A percentile compares a stretch with the other conserved stretches of the same genome.
Conservation (phyloP, 805 yeast genomes). For the Torulaspora quercuum region DNA sequence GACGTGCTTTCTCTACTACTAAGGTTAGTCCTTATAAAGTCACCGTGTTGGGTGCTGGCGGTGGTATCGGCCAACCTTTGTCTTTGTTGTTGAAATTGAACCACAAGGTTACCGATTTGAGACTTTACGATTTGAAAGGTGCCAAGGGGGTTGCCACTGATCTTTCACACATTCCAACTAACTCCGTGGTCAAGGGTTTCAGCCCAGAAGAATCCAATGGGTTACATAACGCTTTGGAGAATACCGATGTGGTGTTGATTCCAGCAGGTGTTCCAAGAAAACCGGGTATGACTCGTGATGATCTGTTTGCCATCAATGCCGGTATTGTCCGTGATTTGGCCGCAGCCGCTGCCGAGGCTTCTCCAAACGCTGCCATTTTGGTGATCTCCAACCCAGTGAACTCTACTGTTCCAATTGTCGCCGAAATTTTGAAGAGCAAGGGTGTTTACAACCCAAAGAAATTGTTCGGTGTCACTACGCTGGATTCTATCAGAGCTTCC, state of each 20-base stretch:
- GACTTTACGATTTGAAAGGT: constrained; percentile 84
- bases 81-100: constrained; percentile 81
- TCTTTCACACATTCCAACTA: constrained; percentile 88
- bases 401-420: constrained; percentile 95
- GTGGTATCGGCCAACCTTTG: constrained; percentile 94
- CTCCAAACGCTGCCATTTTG: constrained; percentile 79
- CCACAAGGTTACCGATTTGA: constrained; percentile 80
- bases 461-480: constrained; percentile 93
- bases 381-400: constrained; percentile 94
- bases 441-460: constrained; percentile 90
- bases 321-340: constrained; percentile 92
- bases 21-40: constrained; percentile 70
- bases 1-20: constrained; percentile 65
- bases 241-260: constrained; percentile 74
- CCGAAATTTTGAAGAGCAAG: constrained; percentile 81
- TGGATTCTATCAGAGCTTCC: constrained; percentile 86
- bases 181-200: constrained; percentile 84
- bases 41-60: constrained; percentile 77
- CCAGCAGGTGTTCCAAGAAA: constrained; percentile 99
- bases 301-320: constrained; percentile 92
- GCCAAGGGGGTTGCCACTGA: constrained; percentile 98
- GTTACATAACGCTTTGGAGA: constrained; percentile 66
- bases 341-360: constrained; percentile 71
- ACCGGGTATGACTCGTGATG: constrained; percentile 99
- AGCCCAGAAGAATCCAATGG: constrained; percentile 73